phyloP scores from a whole-genome alignment of 2,329 filamentous ascomycete genomes.

The Rhynchosporium agropyri region DNA sequence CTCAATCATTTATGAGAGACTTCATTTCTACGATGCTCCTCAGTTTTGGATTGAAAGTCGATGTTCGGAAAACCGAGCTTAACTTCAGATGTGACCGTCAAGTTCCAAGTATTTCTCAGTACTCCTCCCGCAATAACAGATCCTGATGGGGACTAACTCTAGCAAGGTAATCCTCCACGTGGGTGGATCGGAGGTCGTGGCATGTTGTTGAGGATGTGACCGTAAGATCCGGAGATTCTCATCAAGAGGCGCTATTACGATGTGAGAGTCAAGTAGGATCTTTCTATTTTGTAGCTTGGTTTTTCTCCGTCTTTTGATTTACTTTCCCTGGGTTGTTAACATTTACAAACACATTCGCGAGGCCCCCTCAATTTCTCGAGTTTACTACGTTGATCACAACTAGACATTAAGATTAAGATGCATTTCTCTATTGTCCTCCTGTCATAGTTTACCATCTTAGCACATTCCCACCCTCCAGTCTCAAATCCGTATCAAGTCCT shows the following conservation, averaged over 20 bases:
- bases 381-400: neutral
- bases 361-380: neutral
- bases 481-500: conserved; percentile 23
- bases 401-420: conserved; percentile 6
- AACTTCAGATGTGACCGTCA: too few relatives aligned
- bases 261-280: neutral
- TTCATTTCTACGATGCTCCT: too few relatives aligned
- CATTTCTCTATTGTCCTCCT: conserved; percentile 14
- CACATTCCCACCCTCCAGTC: conserved; percentile 27
- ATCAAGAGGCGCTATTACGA: conserved; percentile 2
- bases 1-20: too few relatives aligned
- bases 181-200: conserved; percentile 18
- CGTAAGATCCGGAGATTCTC: conserved; percentile 7
- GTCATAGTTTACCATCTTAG: conserved; percentile 10
- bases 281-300: conserved; percentile 1
- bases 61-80: too few relatives aligned
- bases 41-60: too few relatives aligned
- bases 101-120: neutral
- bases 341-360: neutral
- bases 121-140: neutral
- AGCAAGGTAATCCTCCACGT: conserved; percentile 16
- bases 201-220: conserved; percentile 4
- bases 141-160: neutral
- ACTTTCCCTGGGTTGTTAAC: neutral
- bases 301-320: neutral